Conservation (phyloP, 2,329 filamentous ascomycete genomes). For the Lachnellula cervina region DNA sequence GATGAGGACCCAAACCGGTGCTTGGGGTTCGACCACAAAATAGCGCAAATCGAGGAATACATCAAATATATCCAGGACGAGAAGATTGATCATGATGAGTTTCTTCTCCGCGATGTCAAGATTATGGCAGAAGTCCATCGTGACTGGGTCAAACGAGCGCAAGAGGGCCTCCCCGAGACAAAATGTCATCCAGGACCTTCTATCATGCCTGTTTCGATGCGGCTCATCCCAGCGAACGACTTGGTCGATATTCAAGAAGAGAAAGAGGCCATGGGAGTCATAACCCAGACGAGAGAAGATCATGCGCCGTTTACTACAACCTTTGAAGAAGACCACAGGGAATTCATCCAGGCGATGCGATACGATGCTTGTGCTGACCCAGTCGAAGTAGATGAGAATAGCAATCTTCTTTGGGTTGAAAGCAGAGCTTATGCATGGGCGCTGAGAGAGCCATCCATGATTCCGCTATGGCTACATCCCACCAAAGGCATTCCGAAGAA, state of each 20-base stretch:
- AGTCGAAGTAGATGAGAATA: constrained; percentile 12
- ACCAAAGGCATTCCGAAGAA: constrained; percentile 18
- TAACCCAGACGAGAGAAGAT: constrained; percentile 19
- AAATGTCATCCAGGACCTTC: constrained; percentile 2
- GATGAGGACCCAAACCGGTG: constrained; percentile 44
- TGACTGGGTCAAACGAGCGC: constrained; percentile 15
- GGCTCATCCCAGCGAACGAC: constrained; percentile 15
- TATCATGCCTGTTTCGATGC: constrained; percentile 15
- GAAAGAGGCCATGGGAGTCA: constrained; percentile 8
- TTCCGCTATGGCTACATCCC: constrained; percentile 26
- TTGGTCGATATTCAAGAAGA: constrained; percentile 5
- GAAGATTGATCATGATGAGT: constrained; percentile 5
- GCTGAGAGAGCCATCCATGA: constrained; percentile 19
- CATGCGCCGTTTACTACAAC: constrained; percentile 21
- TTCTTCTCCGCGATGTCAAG: constrained; percentile 20
- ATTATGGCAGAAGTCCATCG: constrained; percentile 21
- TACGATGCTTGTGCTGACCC: constrained; percentile 15
- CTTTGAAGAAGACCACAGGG: constrained; percentile 13
- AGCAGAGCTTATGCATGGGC: constrained; percentile 22
- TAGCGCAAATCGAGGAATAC: constrained; percentile 28
- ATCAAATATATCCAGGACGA: constrained; percentile 16
- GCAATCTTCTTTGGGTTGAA: constrained; percentile 21
- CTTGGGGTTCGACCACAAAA: constrained; percentile 36
- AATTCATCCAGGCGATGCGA: constrained; percentile 18
- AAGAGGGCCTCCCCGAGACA: constrained; percentile 1